A percentile compares a stretch with the other conserved stretches of the same genome.
Conservation (phyloP, 176 grass and related monocot species). For the Triticum aestivum region DNA sequence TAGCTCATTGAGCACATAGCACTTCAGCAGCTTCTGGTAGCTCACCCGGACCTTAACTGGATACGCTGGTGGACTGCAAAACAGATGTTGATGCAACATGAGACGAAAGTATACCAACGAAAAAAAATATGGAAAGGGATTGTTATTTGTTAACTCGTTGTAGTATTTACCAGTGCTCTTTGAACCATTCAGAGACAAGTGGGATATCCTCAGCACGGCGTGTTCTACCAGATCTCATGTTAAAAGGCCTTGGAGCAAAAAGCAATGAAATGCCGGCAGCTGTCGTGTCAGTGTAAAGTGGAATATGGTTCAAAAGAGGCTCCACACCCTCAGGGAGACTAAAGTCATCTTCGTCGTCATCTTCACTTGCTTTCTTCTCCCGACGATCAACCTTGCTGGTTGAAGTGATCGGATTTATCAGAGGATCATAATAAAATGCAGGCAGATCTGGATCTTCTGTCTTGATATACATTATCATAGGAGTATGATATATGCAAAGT, state of each 20-base stretch:
- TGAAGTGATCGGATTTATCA: conserved; percentile 96
- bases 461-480: conserved; percentile 99
- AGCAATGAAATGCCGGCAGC: conserved; percentile 89
- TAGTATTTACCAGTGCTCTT: conserved; percentile 85
- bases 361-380: conserved; percentile 65
- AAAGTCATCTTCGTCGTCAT: conserved; percentile 80
- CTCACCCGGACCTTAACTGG: conserved; percentile 98
- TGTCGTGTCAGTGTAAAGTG: conserved; percentile 92
- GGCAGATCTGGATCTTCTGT: conserved; percentile 98
- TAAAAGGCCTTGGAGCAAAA: conserved; percentile 89
- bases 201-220: conserved; percentile 95
- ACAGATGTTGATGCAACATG: conserved; percentile 2
- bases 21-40: conserved; percentile 96
- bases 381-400: conserved; percentile 70
- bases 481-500: conserved; percentile 86
- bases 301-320: conserved; percentile 56
- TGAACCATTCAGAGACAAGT: conserved; percentile 96
- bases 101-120: neutral
- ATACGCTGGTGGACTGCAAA: conserved; percentile 90
- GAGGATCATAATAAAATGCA: conserved; percentile 96
- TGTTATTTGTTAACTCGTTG: neutral
- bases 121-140: neutral
- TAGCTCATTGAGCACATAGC: conserved; percentile 91
- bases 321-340: conserved; percentile 82
- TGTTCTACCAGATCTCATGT: conserved; percentile 91